phyloP scores from a whole-genome alignment of 1,284 basidiomycete genomes.

The Lentinus polychrous region DNA sequence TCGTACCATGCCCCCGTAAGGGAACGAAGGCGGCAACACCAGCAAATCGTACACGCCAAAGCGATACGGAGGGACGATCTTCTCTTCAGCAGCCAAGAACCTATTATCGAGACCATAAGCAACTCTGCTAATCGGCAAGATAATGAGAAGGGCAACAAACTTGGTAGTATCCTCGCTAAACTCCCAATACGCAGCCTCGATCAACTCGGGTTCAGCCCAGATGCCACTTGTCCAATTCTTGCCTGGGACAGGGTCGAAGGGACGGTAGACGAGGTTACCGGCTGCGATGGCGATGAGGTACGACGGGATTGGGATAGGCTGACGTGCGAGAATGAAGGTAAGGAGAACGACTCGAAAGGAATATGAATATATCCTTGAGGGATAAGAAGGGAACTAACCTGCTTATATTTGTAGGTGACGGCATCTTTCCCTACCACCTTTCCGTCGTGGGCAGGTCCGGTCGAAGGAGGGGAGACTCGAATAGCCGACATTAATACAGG shows the following conservation, averaged over 20 bases:
- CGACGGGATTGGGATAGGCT: constrained; percentile 81
- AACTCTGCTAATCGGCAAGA: neutral
- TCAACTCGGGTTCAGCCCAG: constrained; percentile 84
- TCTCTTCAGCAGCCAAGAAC: constrained; percentile 75
- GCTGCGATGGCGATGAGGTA: constrained; percentile 86
- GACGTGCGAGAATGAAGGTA: neutral
- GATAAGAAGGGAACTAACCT: constrained; percentile 38
- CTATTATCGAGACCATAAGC: constrained; percentile 27
- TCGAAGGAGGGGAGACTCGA: constrained; percentile 66
- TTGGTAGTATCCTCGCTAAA: constrained; percentile 80
- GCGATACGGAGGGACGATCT: constrained; percentile 66
- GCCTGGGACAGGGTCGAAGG: constrained; percentile 54
- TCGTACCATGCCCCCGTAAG: constrained; percentile 82
- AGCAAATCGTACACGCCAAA: constrained; percentile 91
- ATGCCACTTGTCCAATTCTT: constrained; percentile 77
- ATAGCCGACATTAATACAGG: constrained; percentile 83
- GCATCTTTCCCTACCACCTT: constrained; percentile 64
- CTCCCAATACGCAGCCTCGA: constrained; percentile 82
- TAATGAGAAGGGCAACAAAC: constrained; percentile 27
- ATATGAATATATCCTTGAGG: neutral
- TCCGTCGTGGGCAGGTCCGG: constrained; percentile 58
- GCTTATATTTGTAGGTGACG: constrained; percentile 62
- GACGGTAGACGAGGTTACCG: constrained; percentile 74
- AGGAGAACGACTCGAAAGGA: neutral
- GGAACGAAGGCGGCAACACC: constrained; percentile 92